Evolutionary conservation across 495 filamentous ascomycete genomes (phyloP).

Genomic region (Aspergillus campestris): DNA sequence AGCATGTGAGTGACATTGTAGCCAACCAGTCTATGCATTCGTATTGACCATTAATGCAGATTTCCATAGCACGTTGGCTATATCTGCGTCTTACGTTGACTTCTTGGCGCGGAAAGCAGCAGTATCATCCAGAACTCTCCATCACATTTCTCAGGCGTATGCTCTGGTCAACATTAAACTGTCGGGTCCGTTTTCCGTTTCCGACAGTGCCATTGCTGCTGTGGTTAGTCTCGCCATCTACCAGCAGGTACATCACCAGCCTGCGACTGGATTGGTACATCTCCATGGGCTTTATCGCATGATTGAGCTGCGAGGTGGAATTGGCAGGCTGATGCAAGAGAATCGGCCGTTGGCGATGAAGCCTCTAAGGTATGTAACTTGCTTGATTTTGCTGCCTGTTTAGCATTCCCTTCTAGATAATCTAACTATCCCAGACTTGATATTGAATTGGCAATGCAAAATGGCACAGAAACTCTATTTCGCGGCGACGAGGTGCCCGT

Average conservation of each 20-base stretch:
- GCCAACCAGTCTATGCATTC: not conserved
- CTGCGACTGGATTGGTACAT: conserved; percentile 14
- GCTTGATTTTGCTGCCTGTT: not conserved
- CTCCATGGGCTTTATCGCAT: conserved; percentile 16
- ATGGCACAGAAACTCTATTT: conserved; percentile 2
- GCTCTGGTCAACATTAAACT: conserved; percentile 12
- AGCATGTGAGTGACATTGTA: conserved; percentile 14
- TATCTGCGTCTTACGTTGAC: conserved; percentile 8
- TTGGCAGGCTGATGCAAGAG: conserved; percentile 10
- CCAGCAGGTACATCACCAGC: conserved; percentile 15
- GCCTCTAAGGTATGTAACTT: conserved; percentile 3
- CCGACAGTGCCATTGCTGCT: conserved; percentile 14
- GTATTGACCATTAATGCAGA: conserved; percentile 5
- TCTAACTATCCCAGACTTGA: conserved; percentile 4
- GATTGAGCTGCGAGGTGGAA: conserved; percentile 15
- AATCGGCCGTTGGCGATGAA: conserved; percentile 4
- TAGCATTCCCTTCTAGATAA: not conserved
- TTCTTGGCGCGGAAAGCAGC: conserved; percentile 6
- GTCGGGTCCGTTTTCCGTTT: conserved; percentile 8
- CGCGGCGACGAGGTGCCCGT: not conserved
- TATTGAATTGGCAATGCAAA: conserved; percentile 4
- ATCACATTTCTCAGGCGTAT: conserved; percentile 4
- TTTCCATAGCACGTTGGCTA: conserved; percentile 16
- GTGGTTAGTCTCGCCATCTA: conserved; percentile 15
- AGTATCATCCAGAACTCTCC: conserved; percentile 4